These are phyloP conservation scores for Candida ficus DNA, from an alignment of 805 yeast species.

Conservation along the genomic window DNA sequence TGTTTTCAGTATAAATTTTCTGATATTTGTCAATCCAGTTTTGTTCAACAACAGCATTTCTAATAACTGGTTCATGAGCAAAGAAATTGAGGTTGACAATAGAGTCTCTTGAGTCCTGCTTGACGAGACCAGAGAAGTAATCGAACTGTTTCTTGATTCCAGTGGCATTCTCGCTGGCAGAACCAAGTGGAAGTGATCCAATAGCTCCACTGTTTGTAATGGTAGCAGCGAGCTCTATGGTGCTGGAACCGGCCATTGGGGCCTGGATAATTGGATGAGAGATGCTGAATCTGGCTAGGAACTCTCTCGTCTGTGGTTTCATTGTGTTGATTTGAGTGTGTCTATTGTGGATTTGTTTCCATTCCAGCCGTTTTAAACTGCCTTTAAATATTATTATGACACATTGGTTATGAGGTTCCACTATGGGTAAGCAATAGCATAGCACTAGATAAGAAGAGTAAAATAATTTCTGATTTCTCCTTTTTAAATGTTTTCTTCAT, in stretches of 20 bases:
- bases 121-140: conserved; percentile 11
- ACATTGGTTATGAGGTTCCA: too few species aligned
- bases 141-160: conserved; percentile 10
- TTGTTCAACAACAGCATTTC: conserved; percentile 12
- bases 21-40: conserved; percentile 22
- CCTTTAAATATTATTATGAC: too few species aligned
- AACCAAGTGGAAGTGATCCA: conserved; percentile 39
- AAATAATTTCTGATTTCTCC: too few species aligned
- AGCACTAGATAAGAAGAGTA: too few species aligned
- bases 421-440: too few species aligned
- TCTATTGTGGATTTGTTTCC: too few species aligned
- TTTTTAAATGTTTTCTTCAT: too few species aligned
- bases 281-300: conserved; percentile 25
- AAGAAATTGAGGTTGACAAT: conserved; percentile 44
- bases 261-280: conserved; percentile 45
- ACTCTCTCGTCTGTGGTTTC: conserved; percentile 14
- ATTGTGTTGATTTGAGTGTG: conserved; percentile 8
- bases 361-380: too few species aligned
- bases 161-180: conserved; percentile 9
- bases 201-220: conserved; percentile 41
- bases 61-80: conserved; percentile 30
- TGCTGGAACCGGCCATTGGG: conserved; percentile 57
- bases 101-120: conserved; percentile 2
- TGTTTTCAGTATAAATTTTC: conserved; percentile 2
- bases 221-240: conserved; percentile 38